Percentiles rank a stretch among this genome's conserved stretches.
phyloP scores from a whole-genome alignment of 371 early-diverging fungal genomes.

The Phascolomyces articulosus region DNA sequence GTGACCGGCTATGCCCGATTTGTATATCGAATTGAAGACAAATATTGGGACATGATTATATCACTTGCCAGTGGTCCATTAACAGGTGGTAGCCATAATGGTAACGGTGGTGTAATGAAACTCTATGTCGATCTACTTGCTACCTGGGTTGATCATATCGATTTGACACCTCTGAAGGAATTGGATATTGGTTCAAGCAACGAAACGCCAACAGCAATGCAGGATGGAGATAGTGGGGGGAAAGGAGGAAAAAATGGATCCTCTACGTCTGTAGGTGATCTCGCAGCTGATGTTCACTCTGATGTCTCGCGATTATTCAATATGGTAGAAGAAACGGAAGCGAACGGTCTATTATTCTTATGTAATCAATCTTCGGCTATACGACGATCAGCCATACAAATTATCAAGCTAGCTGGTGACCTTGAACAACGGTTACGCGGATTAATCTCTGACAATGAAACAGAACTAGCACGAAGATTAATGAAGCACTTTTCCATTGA shows the following conservation, averaged over 20 bases:
- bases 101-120: slow-evolving; percentile 38
- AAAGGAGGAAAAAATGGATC: neutral
- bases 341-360: slow-evolving; percentile 74
- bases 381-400: slow-evolving; percentile 61
- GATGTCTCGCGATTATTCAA: slow-evolving; percentile 39
- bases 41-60: slow-evolving; percentile 55
- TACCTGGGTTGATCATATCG: slow-evolving; percentile 45
- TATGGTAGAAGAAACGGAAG: slow-evolving; percentile 75
- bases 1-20: slow-evolving; percentile 60
- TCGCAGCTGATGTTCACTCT: slow-evolving; percentile 11
- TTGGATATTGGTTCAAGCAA: slow-evolving; percentile 15
- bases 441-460: slow-evolving; percentile 9
- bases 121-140: slow-evolving; percentile 45
- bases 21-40: slow-evolving; percentile 65
- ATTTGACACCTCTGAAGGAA: slow-evolving; percentile 23
- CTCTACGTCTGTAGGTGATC: neutral
- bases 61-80: slow-evolving; percentile 43
- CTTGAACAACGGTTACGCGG: slow-evolving; percentile 49
- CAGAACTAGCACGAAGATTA: slow-evolving; percentile 11
- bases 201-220: neutral
- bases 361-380: slow-evolving; percentile 63
- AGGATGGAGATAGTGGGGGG: too few relatives aligned
- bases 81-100: slow-evolving; percentile 14
- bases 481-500: slow-evolving; percentile 8
- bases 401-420: slow-evolving; percentile 60